phyloP scores from a whole-genome alignment of 805 yeast genomes.

The Lachancea sp. region DNA sequence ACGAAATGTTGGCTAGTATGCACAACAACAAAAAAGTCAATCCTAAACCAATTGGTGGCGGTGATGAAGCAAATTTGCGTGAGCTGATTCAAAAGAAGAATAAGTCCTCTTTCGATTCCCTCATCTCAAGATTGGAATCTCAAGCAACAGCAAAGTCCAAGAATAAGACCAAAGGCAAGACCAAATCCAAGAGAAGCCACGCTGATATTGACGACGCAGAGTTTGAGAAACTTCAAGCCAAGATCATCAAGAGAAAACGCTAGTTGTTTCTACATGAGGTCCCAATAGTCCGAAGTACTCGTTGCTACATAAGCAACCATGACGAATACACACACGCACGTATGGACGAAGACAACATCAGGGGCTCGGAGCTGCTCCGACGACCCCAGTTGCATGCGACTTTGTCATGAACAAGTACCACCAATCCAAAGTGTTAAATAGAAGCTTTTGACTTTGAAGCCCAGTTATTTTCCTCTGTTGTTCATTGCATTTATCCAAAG shows the following conservation, averaged over 20 bases:
- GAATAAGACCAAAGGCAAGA: constrained; percentile 29
- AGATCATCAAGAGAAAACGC: constrained; percentile 30
- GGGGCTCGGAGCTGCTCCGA: not conserved
- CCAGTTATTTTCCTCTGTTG: too few species aligned
- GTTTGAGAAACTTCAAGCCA: constrained; percentile 41
- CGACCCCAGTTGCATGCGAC: not conserved
- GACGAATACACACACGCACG: not conserved
- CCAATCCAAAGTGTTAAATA: too few species aligned
- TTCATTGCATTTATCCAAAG: not conserved
- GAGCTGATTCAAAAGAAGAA: constrained; percentile 46
- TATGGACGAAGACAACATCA: too few species aligned
- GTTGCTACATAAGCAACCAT: not conserved
- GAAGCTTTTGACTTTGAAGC: too few species aligned
- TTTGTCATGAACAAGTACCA: not conserved
- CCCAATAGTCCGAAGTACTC: not conserved
- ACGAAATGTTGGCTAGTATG: constrained; percentile 34
- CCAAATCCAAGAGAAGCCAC: constrained; percentile 15
- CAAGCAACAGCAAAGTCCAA: constrained; percentile 38
- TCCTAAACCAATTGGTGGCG: constrained; percentile 21
- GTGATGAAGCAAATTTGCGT: constrained; percentile 37
- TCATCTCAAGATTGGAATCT: constrained; percentile 43
- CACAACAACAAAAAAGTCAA: constrained; percentile 7
- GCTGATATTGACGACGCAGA: constrained; percentile 45
- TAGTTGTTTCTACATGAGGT: not conserved
- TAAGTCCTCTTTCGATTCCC: constrained; percentile 37